Evolutionary conservation across 1,284 basidiomycete genomes (phyloP).

Genomic region (Trichosporon sp.): DNA sequence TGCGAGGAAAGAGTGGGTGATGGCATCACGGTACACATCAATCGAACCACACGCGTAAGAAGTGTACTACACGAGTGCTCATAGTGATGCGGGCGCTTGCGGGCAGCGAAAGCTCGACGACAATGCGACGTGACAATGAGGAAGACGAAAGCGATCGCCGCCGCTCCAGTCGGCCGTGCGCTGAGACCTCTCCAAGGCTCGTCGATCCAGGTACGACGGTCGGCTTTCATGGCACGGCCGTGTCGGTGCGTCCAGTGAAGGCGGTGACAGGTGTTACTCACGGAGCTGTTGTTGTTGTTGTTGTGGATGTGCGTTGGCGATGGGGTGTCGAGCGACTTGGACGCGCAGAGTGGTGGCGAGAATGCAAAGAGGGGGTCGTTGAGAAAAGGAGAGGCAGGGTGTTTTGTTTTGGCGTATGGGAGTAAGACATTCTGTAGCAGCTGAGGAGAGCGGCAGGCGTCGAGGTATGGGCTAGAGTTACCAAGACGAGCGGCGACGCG

Average conservation of each 20-base stretch:
- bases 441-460: background rate
- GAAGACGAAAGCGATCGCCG: background rate
- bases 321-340: background rate
- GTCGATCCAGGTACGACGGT: background rate
- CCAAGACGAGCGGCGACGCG: background rate
- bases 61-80: background rate
- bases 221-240: background rate
- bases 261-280: background rate
- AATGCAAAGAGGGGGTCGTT: conserved; percentile 2
- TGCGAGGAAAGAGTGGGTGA: too few species aligned
- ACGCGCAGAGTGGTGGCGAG: conserved; percentile 9
- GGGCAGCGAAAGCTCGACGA: background rate
- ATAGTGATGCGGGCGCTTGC: background rate
- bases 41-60: background rate
- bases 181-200: background rate
- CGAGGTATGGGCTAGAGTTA: background rate
- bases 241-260: background rate
- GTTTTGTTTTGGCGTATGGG: conserved; percentile 8
- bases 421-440: conserved; percentile 11
- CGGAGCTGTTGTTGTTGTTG: background rate
- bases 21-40: background rate
- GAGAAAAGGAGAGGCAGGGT: conserved; percentile 8
- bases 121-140: background rate
- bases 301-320: background rate
- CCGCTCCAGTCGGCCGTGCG: background rate